phyloP scores from a whole-genome alignment of 495 filamentous ascomycete species.

The Usnea hakonensis region DNA sequence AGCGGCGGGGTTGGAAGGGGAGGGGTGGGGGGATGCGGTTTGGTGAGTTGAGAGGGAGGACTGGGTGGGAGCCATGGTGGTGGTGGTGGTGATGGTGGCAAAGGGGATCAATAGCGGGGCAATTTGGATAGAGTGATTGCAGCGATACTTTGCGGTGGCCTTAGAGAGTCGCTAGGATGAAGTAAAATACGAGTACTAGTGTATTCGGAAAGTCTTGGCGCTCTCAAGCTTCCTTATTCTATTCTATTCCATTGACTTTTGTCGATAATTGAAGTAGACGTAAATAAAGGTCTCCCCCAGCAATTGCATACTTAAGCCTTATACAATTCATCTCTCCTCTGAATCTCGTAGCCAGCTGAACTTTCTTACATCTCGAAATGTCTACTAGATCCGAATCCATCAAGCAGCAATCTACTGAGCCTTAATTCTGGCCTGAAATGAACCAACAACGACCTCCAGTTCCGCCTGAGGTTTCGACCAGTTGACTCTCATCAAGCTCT shows the following conservation, averaged over 20 bases:
- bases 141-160: neutral
- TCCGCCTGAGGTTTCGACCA: conserved; percentile 18
- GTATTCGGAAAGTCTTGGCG: too few species aligned
- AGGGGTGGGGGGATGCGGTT: neutral
- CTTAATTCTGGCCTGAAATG: neutral
- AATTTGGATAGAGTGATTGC: neutral
- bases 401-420: neutral
- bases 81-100: too few species aligned
- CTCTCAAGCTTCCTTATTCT: too few species aligned
- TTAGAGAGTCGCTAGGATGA: too few species aligned
- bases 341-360: too few species aligned
- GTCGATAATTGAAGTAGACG: too few species aligned
- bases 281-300: too few species aligned
- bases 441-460: neutral
- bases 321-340: too few species aligned
- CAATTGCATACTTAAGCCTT: too few species aligned
- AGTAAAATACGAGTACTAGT: too few species aligned
- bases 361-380: too few species aligned
- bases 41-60: neutral
- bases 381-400: neutral
- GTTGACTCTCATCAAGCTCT: conserved; percentile 22
- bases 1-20: neutral
- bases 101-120: neutral
- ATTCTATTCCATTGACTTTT: too few species aligned
- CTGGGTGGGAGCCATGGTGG: neutral